A percentile compares a stretch with the other conserved stretches of the same genome.
phyloP scores from a whole-genome alignment of 139 green algal species.

The Coccomyxa sp. region DNA sequence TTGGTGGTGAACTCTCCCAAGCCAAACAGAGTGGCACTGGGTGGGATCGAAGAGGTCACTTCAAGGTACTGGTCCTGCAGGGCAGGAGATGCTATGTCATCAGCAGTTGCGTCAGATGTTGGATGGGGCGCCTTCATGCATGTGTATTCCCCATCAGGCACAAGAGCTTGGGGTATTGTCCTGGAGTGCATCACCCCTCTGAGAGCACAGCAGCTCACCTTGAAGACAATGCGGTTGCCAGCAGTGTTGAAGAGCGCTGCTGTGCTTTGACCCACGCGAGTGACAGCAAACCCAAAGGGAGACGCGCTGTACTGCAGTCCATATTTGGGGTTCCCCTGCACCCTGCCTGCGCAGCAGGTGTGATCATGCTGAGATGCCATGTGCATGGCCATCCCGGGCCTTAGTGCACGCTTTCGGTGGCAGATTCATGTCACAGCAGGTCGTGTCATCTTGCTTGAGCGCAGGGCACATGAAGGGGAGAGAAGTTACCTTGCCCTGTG shows the following conservation, averaged over 20 bases:
- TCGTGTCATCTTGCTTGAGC: not conserved
- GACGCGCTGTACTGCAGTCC: not conserved
- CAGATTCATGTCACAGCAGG: not conserved
- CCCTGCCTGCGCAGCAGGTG: not conserved
- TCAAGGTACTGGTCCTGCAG: slow-evolving; percentile 51
- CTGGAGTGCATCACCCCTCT: not conserved
- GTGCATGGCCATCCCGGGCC: no score
- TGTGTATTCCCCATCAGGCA: no score
- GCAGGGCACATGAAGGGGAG: not conserved
- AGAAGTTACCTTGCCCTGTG: not conserved
- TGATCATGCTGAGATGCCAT: no score
- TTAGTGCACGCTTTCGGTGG: no score
- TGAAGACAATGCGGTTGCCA: not conserved
- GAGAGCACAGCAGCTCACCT: not conserved
- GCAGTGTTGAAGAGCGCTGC: not conserved
- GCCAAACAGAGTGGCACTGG: slow-evolving; percentile 30
- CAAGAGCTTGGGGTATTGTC: not conserved
- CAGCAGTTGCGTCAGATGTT: no score
- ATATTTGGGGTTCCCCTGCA: not conserved
- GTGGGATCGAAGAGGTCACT: slow-evolving; percentile 16
- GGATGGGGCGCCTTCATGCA: no score
- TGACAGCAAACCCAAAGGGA: not conserved
- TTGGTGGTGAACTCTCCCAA: slow-evolving; percentile 32
- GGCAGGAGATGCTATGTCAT: not conserved
- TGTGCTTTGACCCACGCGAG: not conserved